Evolutionary conservation across 2,329 filamentous ascomycete genomes (phyloP).

Genomic region (Monosporascus ibericus): DNA sequence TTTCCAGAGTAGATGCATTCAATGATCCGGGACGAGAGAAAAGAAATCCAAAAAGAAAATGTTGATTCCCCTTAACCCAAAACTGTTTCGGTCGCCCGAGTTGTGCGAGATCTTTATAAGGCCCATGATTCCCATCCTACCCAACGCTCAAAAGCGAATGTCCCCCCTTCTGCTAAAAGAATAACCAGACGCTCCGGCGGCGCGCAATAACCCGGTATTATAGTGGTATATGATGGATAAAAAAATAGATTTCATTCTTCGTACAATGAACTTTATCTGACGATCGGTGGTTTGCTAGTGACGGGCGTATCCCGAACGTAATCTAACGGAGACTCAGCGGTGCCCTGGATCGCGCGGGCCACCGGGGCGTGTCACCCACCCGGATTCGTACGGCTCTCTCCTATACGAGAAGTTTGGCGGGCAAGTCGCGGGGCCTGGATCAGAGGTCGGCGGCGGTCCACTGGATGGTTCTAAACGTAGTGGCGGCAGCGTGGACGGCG

Average conservation of each 20-base stretch:
- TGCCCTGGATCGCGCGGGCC: conserved; percentile 15
- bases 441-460: conserved; percentile 15
- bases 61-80: conserved; percentile 7
- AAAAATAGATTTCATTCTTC: background rate
- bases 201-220: conserved; percentile 6
- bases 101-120: conserved; percentile 18
- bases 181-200: conserved; percentile 5
- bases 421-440: conserved; percentile 15
- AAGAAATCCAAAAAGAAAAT: conserved; percentile 8
- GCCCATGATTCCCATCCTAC: conserved; percentile 8
- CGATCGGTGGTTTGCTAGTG: background rate
- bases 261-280: background rate
- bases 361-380: conserved; percentile 29
- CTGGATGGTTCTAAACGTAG: conserved; percentile 39
- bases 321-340: conserved; percentile 9
- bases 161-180: background rate
- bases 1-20: conserved; percentile 4
- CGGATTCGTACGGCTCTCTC: conserved; percentile 30
- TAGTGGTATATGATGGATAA: background rate
- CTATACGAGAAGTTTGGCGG: conserved; percentile 21
- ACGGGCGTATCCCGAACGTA: conserved; percentile 13
- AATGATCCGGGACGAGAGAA: conserved; percentile 5
- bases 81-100: conserved; percentile 22
- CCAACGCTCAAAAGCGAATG: conserved; percentile 5
- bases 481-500: conserved; percentile 40